Conservation (phyloP, 306 rosid genomes). For the Sechiopsis laciniata region DNA sequence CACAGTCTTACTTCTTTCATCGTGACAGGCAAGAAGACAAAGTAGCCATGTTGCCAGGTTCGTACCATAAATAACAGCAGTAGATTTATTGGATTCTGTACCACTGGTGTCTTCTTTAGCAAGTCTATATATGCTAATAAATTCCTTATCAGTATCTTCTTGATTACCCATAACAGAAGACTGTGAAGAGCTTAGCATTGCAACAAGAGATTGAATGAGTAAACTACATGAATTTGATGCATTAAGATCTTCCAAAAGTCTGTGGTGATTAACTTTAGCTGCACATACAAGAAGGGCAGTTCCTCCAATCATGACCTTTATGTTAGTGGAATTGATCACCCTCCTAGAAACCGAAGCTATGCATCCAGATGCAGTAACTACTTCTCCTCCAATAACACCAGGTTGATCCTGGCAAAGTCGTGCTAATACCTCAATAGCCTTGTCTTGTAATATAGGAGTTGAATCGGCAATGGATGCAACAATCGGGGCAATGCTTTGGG, state of each 20-base stretch:
- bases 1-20: constrained; percentile 55
- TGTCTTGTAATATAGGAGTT: constrained; percentile 68
- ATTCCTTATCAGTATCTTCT: constrained; percentile 38
- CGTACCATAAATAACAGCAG: constrained; percentile 51
- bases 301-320: constrained; percentile 76
- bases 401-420: constrained; percentile 79
- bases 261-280: constrained; percentile 66
- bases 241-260: constrained; percentile 72
- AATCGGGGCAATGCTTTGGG: constrained; percentile 70
- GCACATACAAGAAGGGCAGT: constrained; percentile 83
- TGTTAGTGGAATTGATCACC: constrained; percentile 59
- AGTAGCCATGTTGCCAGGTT: constrained; percentile 82
- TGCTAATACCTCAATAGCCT: constrained; percentile 80
- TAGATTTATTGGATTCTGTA: constrained; percentile 45
- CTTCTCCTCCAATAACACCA: constrained; percentile 58
- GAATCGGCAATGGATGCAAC: constrained; percentile 69
- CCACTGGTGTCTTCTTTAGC: constrained; percentile 38
- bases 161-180: constrained; percentile 36
- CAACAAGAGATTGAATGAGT: constrained; percentile 79
- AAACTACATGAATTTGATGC: constrained; percentile 44
- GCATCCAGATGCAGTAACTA: constrained; percentile 63
- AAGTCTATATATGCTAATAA: constrained; percentile 62
- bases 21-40: constrained; percentile 75
- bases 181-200: constrained; percentile 48
- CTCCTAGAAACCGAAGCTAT: constrained; percentile 69